Base-by-base conservation (phyloP, 441 rosid genomes). In the Populus hybrid region DNA sequence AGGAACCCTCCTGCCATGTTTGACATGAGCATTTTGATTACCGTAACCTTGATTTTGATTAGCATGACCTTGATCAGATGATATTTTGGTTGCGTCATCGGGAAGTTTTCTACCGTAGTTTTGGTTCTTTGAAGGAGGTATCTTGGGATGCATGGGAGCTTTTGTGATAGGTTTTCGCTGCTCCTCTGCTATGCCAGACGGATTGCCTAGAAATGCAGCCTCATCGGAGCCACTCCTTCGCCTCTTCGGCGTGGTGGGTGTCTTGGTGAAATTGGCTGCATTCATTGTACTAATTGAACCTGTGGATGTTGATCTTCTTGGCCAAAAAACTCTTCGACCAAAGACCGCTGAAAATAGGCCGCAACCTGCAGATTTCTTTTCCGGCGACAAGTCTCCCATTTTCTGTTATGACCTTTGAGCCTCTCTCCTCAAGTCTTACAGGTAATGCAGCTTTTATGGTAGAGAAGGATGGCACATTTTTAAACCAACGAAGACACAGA, bases 321-420 rank as follows among this genome's bases (percentile, higher is more conserved):
- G 82, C 91, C 90, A 94, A 70, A 90, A 83, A 42, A 77, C 76
- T 74, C 89, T 86, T 10, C 88, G 76, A 10, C 98, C 97, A 3
- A 93, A 87, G 75, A 95, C 90, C 1, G 87, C 95, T 61, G 78
- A 89, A 6, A 94, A 77, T 11, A 95, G 73, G 79, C 94, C 94
- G 73, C 99, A 95, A 16, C 97, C 94, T 0, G 66, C 28, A 21
- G 92, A 79, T 71, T 77, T 90, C 81, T 75, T 92, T 23, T 90
- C 95, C 4, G 90, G 85, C 2, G 89, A 84, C 9, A 78, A 6
- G 8, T 86, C 86, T 11, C 77, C 86, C 89, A 87, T 87, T 1
- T 54, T 77, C 35, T 78, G 9, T 4, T 23, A 4, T 7, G 20
- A 16, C 67, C n/a, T 35, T 24, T 4, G 36, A 38, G 21, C 1